phyloP scores from a whole-genome alignment of 2,329 filamentous ascomycete species.

The Colletotrichum siamense region DNA sequence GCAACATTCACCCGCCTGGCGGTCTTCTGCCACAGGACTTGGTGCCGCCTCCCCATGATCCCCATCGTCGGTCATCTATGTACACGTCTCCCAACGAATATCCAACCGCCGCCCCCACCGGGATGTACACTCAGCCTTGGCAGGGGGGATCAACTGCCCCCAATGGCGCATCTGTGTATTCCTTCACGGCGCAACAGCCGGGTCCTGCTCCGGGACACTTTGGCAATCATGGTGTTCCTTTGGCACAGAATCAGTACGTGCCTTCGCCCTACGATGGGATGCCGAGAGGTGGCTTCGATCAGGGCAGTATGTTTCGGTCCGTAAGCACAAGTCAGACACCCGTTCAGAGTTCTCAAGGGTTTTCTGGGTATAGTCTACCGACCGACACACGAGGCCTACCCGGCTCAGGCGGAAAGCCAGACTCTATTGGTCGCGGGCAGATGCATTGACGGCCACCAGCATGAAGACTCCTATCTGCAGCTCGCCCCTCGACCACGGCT shows the following conservation, averaged over 20 bases:
- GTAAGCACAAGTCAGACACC: conserved; percentile 33
- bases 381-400: conserved; percentile 36
- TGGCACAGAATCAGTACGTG: conserved; percentile 39
- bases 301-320: conserved; percentile 36
- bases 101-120: conserved; percentile 38
- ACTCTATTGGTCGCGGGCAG: conserved; percentile 10
- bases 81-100: conserved; percentile 51
- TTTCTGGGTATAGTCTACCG: conserved; percentile 35
- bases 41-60: conserved; percentile 49
- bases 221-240: conserved; percentile 34
- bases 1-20: conserved; percentile 36
- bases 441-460: conserved; percentile 1
- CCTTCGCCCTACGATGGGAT: conserved; percentile 38
- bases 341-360: conserved; percentile 35
- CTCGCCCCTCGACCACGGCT: not conserved
- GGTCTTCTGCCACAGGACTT: conserved; percentile 50
- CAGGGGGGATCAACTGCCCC: conserved; percentile 47
- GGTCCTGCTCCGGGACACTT: conserved; percentile 34
- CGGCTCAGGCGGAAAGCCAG: conserved; percentile 12
- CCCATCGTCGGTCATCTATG: conserved; percentile 51
- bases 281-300: conserved; percentile 36
- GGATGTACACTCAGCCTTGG: conserved; percentile 51
- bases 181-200: conserved; percentile 47
- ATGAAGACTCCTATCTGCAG: not conserved
- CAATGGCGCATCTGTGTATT: conserved; percentile 48